Conservation (phyloP, 1,139 yeast genomes). For the Wickerhamomyces sp. region DNA sequence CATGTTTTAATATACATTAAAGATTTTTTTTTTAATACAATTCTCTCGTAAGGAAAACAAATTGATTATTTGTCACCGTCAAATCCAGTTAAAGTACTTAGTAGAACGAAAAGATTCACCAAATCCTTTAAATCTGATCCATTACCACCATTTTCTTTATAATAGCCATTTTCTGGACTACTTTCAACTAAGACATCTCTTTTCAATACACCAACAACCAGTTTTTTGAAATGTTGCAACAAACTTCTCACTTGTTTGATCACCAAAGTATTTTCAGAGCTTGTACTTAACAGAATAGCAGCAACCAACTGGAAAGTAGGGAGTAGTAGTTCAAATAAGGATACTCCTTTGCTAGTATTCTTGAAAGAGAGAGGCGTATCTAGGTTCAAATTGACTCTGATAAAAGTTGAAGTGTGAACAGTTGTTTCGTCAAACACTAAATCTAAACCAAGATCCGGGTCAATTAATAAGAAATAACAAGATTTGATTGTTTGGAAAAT, state of each 20-base stretch:
- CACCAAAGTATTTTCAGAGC: conserved; percentile 70
- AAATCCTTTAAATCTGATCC: conserved; percentile 41
- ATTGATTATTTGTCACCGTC: conserved; percentile 20
- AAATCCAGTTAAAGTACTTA: conserved; percentile 50
- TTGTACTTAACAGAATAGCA: conserved; percentile 69
- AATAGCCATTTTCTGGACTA: conserved; percentile 20
- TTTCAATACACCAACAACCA: conserved; percentile 66
- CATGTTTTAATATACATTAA: conserved; percentile 6
- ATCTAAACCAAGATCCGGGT: conserved; percentile 76
- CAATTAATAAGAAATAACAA: conserved; percentile 57
- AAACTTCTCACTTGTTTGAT: conserved; percentile 50
- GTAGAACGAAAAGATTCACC: conserved; percentile 51
- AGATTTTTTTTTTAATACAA: neutral
- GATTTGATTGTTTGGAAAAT: conserved; percentile 57
- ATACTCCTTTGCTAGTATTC: conserved; percentile 32
- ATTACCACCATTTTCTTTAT: conserved; percentile 20
- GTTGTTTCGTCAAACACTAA: conserved; percentile 32
- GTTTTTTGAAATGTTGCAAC: conserved; percentile 47
- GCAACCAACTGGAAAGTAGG: conserved; percentile 74
- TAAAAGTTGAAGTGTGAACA: conserved; percentile 28
- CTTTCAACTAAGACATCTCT: conserved; percentile 46
- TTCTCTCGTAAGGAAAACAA: too few species aligned
- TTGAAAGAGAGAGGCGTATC: conserved; percentile 46
- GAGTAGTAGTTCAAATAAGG: conserved; percentile 65
- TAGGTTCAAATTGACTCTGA: conserved; percentile 41